Conservation (phyloP, 2,329 filamentous ascomycete genomes). For the Nemania sp. region DNA sequence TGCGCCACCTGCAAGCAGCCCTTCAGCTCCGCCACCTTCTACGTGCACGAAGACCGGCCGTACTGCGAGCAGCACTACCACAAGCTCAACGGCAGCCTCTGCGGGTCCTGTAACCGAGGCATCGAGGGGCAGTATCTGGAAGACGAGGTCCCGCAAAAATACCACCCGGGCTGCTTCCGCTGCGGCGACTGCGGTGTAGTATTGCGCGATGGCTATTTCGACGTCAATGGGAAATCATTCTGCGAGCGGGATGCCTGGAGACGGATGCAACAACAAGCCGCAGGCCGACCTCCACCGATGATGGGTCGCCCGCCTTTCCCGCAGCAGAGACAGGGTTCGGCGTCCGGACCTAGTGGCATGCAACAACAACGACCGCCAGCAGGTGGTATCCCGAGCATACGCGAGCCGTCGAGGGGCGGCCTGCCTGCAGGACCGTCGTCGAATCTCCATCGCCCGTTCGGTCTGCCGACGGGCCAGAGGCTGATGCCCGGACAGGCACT, state of each 20-base stretch:
- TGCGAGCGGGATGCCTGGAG: conserved; percentile 85
- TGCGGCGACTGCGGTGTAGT: conserved; percentile 77
- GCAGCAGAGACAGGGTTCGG: conserved; percentile 13
- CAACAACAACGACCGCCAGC: conserved; percentile 5
- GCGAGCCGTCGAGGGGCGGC: conserved; percentile 32
- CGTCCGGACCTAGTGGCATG: conserved; percentile 21
- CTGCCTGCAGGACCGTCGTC: conserved; percentile 34
- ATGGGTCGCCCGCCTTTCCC: conserved; percentile 21
- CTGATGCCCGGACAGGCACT: conserved; percentile 43
- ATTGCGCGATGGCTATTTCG: conserved; percentile 85
- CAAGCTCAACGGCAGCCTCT: conserved; percentile 84
- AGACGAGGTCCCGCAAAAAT: conserved; percentile 76
- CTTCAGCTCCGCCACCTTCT: conserved; percentile 88
- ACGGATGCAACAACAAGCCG: no score
- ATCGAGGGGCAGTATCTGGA: conserved; percentile 95
- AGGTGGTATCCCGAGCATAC: conserved; percentile 28
- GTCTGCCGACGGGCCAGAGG: conserved; percentile 40
- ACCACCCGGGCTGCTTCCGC: conserved; percentile 84
- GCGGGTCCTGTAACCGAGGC: conserved; percentile 74
- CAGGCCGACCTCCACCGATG: no score
- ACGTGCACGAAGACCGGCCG: conserved; percentile 83
- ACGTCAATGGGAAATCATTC: conserved; percentile 77
- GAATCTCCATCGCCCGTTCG: conserved; percentile 39
- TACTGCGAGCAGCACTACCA: conserved; percentile 95
- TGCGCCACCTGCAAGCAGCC: conserved; percentile 81